phyloP scores from a whole-genome alignment of 441 rosid genomes.

The Kokia cookei region DNA sequence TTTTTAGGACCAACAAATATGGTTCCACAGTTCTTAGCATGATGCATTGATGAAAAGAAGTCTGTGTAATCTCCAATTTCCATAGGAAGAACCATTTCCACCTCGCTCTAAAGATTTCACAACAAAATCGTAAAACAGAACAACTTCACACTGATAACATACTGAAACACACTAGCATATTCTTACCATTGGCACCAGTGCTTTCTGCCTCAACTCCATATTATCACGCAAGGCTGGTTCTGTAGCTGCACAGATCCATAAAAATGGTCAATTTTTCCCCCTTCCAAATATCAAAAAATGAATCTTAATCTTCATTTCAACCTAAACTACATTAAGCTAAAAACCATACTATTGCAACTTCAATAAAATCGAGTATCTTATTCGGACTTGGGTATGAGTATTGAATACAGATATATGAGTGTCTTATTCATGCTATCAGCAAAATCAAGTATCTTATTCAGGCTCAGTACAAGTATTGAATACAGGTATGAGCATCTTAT shows the following conservation, averaged over 20 bases:
- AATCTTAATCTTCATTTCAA: not conserved
- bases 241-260: constrained; percentile 40
- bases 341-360: not conserved
- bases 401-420: too few species aligned
- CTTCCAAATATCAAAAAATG: not conserved
- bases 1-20: constrained; percentile 85
- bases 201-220: constrained; percentile 43
- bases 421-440: not conserved
- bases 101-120: constrained; percentile 42
- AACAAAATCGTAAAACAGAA: not conserved
- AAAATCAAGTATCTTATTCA: not conserved
- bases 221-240: constrained; percentile 70
- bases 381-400: not conserved
- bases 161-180: not conserved
- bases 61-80: constrained; percentile 91
- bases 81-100: constrained; percentile 81
- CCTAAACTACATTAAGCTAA: not conserved
- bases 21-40: constrained; percentile 84
- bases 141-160: not conserved
- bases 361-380: not conserved
- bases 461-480: too few species aligned
- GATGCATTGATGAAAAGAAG: constrained; percentile 91
- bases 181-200: constrained; percentile 61
- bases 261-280: not conserved
- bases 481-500: too few species aligned